Percentiles rank a stretch among this genome's conserved stretches.
Evolutionary conservation across 148 eudicot genomes (phyloP).

Genomic region (Agrostemma githago): DNA sequence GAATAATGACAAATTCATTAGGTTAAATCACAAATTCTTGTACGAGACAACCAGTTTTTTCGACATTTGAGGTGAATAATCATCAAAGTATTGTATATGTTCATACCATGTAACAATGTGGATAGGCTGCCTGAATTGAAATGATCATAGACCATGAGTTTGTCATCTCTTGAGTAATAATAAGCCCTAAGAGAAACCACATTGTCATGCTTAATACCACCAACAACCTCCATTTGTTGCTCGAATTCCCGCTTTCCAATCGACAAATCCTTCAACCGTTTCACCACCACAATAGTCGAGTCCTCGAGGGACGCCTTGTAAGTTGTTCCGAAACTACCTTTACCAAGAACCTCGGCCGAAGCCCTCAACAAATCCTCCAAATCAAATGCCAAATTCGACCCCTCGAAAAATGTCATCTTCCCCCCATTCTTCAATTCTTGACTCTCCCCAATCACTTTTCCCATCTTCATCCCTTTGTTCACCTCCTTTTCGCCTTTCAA

Average conservation of each 20-base stretch:
- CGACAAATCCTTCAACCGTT: slow-evolving; percentile 56
- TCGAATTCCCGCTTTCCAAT: slow-evolving; percentile 68
- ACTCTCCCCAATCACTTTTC: slow-evolving; percentile 22
- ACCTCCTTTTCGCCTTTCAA: slow-evolving; percentile 27
- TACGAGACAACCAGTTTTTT: neutral
- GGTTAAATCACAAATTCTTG: neutral
- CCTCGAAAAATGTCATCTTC: slow-evolving; percentile 55
- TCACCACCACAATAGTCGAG: slow-evolving; percentile 54
- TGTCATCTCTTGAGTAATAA: slow-evolving; percentile 80
- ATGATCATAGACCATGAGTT: slow-evolving; percentile 77
- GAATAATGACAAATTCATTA: too few species aligned
- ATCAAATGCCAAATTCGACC: slow-evolving; percentile 50
- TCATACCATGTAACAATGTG: slow-evolving; percentile 67
- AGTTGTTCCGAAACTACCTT: slow-evolving; percentile 67
- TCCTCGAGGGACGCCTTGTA: slow-evolving; percentile 81
- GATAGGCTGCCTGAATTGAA: slow-evolving; percentile 57
- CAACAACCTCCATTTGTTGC: slow-evolving; percentile 72
- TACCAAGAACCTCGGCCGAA: slow-evolving; percentile 83
- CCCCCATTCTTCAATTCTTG: slow-evolving; percentile 34
- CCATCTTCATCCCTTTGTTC: slow-evolving; percentile 21
- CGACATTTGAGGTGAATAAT: too few species aligned
- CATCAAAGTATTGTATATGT: too few species aligned
- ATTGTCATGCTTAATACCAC: slow-evolving; percentile 65
- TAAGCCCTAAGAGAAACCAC: slow-evolving; percentile 68
- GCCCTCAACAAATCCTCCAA: slow-evolving; percentile 76